Base-by-base conservation (phyloP, 75 land plant species). In the Cupressus sempervirens region DNA sequence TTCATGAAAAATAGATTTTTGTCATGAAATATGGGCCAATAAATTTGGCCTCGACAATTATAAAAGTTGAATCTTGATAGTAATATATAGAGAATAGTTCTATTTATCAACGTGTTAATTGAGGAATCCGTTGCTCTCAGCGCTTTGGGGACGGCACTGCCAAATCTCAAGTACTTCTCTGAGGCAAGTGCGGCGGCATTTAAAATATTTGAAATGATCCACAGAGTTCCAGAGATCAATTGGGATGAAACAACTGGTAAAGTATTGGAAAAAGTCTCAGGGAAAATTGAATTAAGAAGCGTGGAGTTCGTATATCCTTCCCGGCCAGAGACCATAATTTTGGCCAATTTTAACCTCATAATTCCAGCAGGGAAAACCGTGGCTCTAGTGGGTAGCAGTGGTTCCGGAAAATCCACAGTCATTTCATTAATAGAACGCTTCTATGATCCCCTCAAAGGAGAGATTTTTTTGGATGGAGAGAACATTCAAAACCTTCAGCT, bases 191-290 rank as follows among this genome's bases (percentile, higher is more conserved):
- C 89, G 15, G 94, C 94, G 0, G 98, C 89, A 12, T 88, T 89
- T 36, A 86, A 89, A 4, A 93, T 96, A 38, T 86, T 88, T 86
- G 85, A 92, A 23, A 90, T 93, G 83, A 92, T 93, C 29, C 83
- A 89, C 7, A 74, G 95, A 46, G 91, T 95, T 23, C 96, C 96
- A n/a, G 89, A 88, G 68, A 95, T 95, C 40, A 94, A 94, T 79
- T 92, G 92, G 1, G 94, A 89, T 29, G 86, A 87, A 70, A 82
- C 76, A 84, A 86, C 72, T 26, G 93, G 96, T 13, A 46, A 88
- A 75, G 86, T 83, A 14, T 74, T 92, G 73, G 84, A 88, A 58
- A 85, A 83, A 20, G 89, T 94, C 0, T 82, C 84, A 2, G 96
- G 96, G 7, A 77, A 89, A 20, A 76, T 93, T 29, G 92, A 93